Base-by-base conservation (phyloP, 306 rosid genomes). In the Pyrus betulifolia region DNA sequence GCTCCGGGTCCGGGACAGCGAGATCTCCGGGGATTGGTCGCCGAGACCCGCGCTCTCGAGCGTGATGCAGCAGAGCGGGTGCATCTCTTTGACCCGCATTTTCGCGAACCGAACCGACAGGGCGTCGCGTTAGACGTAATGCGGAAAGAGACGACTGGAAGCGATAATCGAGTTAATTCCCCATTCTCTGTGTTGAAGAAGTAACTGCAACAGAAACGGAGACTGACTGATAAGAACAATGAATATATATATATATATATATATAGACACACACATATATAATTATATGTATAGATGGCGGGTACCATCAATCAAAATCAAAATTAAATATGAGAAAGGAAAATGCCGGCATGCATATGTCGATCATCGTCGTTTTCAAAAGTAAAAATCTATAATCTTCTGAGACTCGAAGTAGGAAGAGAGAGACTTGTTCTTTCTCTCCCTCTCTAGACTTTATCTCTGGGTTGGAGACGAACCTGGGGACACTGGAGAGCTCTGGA, bases 11-110 rank as follows among this genome's bases (percentile, higher is more conserved):
- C 97, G 78, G 2, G 92, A 84, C 2, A 95, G 87, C 51, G 88
- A 82, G 23, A 84, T 84, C 85, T 87, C 97, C 51, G 98, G 96
- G 38, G 98, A 95, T 80, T 83, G 80, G 84, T 88, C 82, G 10
- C 96, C 92, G 83, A 88, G 77, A 46, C 80, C 74, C 8, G 82
- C 76, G 35, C 87, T 88, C 85, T 95, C 98, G 44, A 95, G 85
- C 22, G 97, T 80, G 74, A 95, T 92, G 40, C 98, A 95, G 81
- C 98, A 95, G 65, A 95, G 64, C 19, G 97, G 97, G 84, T 92
- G 97, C 97, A 95, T 85, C 86, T 95, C 98, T 78, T 87, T 95
- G 58, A 89, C 95, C 64, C 98, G 89, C 96, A 95, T 89, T 84
- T 85, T 82, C 45, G n/a, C 66, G 45, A 42, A 42, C 19, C 21